Percentiles rank a stretch among this genome's conserved stretches.
Conservation (phyloP, 805 yeast species). For the Candida insectalens region DNA sequence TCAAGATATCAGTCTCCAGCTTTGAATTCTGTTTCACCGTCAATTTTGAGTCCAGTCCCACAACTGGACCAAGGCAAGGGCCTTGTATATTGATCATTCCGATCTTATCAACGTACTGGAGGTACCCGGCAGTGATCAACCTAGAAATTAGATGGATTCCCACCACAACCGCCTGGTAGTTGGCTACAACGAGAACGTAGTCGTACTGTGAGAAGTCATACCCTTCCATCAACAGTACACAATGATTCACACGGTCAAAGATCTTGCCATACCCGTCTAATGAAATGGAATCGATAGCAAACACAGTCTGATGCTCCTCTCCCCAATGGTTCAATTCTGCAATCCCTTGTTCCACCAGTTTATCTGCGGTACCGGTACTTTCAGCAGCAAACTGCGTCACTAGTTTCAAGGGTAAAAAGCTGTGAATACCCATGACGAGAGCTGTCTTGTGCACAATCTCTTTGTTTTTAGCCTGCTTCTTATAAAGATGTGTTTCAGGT, state of each 20-base stretch:
- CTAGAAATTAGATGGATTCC: slow-evolving; percentile 55
- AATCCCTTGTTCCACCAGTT: slow-evolving; percentile 77
- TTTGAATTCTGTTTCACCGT: slow-evolving; percentile 62
- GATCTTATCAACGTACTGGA: slow-evolving; percentile 45
- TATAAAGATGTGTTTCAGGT: slow-evolving; percentile 24
- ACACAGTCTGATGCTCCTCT: slow-evolving; percentile 22
- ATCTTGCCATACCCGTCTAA: slow-evolving; percentile 89
- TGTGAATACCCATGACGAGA: slow-evolving; percentile 88
- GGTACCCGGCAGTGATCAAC: slow-evolving; percentile 40
- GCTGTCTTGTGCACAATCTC: not conserved
- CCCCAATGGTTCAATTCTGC: slow-evolving; percentile 62
- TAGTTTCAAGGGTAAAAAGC: slow-evolving; percentile 83
- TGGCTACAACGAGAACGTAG: slow-evolving; percentile 75
- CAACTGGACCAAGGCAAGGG: slow-evolving; percentile 81
- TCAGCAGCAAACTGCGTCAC: slow-evolving; percentile 80
- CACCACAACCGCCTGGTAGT: slow-evolving; percentile 91
- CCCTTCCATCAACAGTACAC: slow-evolving; percentile 56
- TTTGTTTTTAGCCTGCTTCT: slow-evolving; percentile 5
- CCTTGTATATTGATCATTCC: slow-evolving; percentile 91
- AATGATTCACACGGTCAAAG: slow-evolving; percentile 68
- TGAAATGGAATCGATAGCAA: slow-evolving; percentile 72
- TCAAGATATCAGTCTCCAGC: slow-evolving; percentile 76
- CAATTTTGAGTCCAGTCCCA: slow-evolving; percentile 74
- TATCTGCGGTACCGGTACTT: slow-evolving; percentile 83
- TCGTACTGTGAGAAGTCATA: slow-evolving; percentile 65